phyloP scores from a whole-genome alignment of 106 monocot genomes.

The Vanilla planifolia region DNA sequence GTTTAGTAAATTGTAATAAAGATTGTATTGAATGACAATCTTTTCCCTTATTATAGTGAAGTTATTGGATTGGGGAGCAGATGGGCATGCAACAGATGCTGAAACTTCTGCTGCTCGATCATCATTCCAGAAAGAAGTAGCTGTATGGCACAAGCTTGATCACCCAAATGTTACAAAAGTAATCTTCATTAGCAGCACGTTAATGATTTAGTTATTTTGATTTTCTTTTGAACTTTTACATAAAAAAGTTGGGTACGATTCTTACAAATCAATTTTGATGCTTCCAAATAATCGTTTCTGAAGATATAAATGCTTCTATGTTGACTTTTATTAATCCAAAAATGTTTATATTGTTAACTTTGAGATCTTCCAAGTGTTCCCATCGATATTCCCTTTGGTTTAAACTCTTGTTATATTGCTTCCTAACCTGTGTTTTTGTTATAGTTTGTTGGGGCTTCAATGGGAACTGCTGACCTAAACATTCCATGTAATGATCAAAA shows the following conservation, averaged over 20 bases:
- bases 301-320: too few species aligned
- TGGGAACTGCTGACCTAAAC: slow-evolving; percentile 66
- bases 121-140: slow-evolving; percentile 76
- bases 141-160: slow-evolving; percentile 83
- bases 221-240: too few species aligned
- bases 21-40: neutral
- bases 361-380: neutral
- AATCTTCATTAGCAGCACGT: neutral
- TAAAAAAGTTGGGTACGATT: too few species aligned
- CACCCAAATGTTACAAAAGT: slow-evolving; percentile 85
- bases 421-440: neutral
- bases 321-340: too few species aligned
- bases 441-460: slow-evolving; percentile 83
- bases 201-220: too few species aligned
- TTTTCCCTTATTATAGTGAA: slow-evolving; percentile 47
- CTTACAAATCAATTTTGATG: too few species aligned
- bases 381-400: neutral
- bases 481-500: slow-evolving; percentile 32
- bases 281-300: too few species aligned
- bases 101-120: slow-evolving; percentile 48
- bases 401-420: neutral
- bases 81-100: slow-evolving; percentile 44
- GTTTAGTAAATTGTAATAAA: neutral
- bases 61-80: slow-evolving; percentile 85
- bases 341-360: too few species aligned